Evolutionary conservation across 2,329 filamentous ascomycete genomes (phyloP).

Genomic region (Stemphylium lycopersici): DNA sequence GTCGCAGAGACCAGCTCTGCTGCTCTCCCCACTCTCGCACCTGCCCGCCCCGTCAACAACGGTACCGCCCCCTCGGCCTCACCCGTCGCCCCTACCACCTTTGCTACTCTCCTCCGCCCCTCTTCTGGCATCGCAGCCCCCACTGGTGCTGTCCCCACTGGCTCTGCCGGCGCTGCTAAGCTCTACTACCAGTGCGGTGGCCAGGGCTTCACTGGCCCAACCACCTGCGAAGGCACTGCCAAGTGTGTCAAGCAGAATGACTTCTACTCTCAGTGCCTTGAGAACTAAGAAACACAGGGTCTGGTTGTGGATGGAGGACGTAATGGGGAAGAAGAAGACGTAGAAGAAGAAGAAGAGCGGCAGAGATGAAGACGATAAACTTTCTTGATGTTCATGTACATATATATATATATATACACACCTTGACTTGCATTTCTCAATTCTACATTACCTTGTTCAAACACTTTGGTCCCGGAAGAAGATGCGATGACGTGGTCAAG

Average conservation of each 20-base stretch:
- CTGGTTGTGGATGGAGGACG: background rate
- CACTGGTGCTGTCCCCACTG: conserved; percentile 28
- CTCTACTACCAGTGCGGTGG: conserved; percentile 42
- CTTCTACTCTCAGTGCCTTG: conserved; percentile 52
- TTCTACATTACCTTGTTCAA: conserved; percentile 2
- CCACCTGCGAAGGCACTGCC: conserved; percentile 44
- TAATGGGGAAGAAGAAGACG: background rate
- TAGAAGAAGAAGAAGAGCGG: background rate
- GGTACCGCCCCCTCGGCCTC: conserved; percentile 10
- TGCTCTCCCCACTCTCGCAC: conserved; percentile 6
- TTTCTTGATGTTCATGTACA: conserved; percentile 15
- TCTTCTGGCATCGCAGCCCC: conserved; percentile 11
- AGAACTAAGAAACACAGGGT: background rate
- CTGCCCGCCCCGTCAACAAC: conserved; percentile 5
- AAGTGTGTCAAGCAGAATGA: conserved; percentile 47
- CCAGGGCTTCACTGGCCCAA: conserved; percentile 46
- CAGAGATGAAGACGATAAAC: no score
- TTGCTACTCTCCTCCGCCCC: conserved; percentile 15
- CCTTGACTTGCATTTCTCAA: conserved; percentile 4
- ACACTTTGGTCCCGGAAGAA: background rate
- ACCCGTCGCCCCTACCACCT: conserved; percentile 10
- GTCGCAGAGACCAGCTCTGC: conserved; percentile 4
- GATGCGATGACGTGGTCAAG: background rate
- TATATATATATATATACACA: conserved; percentile 9
- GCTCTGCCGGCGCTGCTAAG: conserved; percentile 11